These are phyloP conservation scores for Arthroderma sp. DNA, from an alignment of 2,329 filamentous ascomycete genomes.

Conservation along the genomic window DNA sequence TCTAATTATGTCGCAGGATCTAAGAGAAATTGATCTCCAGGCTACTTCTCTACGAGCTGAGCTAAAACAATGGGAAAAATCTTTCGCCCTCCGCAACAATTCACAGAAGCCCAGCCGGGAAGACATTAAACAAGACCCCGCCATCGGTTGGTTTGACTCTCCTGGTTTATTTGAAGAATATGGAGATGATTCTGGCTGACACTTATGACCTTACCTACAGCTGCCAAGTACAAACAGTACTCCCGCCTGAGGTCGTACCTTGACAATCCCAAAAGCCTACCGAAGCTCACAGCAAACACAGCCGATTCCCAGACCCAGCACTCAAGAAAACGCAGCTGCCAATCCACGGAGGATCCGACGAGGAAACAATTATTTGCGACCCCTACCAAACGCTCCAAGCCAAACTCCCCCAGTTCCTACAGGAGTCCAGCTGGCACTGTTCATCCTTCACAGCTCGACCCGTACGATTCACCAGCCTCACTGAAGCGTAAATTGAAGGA, in stretches of 20 bases:
- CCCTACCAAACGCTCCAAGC: conserved; percentile 23
- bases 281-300: conserved; percentile 13
- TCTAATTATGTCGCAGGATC: neutral
- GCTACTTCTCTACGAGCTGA: conserved; percentile 27
- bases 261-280: neutral
- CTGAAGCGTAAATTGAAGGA: conserved; percentile 16
- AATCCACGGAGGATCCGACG: conserved; percentile 12
- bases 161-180: neutral
- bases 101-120: conserved; percentile 33
- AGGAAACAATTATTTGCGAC: conserved; percentile 15
- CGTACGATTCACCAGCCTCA: conserved; percentile 31
- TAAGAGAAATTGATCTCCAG: conserved; percentile 10
- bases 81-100: conserved; percentile 29
- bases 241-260: conserved; percentile 24
- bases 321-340: conserved; percentile 14
- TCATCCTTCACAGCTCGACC: conserved; percentile 30
- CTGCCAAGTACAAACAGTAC: conserved; percentile 37
- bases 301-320: conserved; percentile 14
- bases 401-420: conserved; percentile 12
- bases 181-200: neutral
- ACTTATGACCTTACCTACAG: conserved; percentile 13
- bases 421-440: conserved; percentile 17
- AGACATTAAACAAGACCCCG: conserved; percentile 35
- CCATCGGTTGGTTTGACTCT: conserved; percentile 25
- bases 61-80: conserved; percentile 36